Evolutionary conservation across 495 filamentous ascomycete genomes (phyloP), one percentile per base, ranked within the genome.

Genomic region (Penicillium odoratum): DNA sequence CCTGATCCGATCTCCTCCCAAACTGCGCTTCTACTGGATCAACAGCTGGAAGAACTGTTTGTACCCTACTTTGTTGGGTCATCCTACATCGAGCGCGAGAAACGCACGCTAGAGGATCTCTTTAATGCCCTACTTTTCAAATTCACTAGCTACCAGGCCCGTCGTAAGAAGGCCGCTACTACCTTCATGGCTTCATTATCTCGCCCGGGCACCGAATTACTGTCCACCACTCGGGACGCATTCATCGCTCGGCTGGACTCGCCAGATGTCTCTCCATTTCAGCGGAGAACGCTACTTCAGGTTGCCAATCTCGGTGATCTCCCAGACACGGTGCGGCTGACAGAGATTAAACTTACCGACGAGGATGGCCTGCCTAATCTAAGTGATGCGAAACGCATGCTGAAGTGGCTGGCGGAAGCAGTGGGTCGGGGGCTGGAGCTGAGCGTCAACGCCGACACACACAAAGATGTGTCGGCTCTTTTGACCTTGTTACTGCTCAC

Each of bases 321-420:
- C 6, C 68, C 73, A 10, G 85, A 88, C 45, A 71, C 76, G 18
- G 74, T 77, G 54, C 78, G 77, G 48, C 74, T 71, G 58, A 74
- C 70, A 25, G 92, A 96, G 38, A 91, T 97, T 63, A 92, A 93
- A 68, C 87, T 97, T 31, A 86, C 87, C 0, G 94, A 98, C 56
- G 84, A 90, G 63, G 92, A 99, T 61, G 95, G 95, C 31, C 74
- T 85, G 55, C 80, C 96, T 5, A 92, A 85, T 58, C 82, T 97
- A 13, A 80, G 86, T n/a, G 89, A 86, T 66, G 88, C 92, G 25
- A 98, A 98, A 72, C 83, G 94, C 48, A 98, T 99, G 92, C 81
- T 99, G 33, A 96, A 89, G 64, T 99, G 95, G 95, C 80, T 99
- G 29, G 94, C 95, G 30, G 95, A 99, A 74, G 92, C 88, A 53